Base-by-base conservation (phyloP, 768 basidiomycete genomes). In the Lactarius tabidus region DNA sequence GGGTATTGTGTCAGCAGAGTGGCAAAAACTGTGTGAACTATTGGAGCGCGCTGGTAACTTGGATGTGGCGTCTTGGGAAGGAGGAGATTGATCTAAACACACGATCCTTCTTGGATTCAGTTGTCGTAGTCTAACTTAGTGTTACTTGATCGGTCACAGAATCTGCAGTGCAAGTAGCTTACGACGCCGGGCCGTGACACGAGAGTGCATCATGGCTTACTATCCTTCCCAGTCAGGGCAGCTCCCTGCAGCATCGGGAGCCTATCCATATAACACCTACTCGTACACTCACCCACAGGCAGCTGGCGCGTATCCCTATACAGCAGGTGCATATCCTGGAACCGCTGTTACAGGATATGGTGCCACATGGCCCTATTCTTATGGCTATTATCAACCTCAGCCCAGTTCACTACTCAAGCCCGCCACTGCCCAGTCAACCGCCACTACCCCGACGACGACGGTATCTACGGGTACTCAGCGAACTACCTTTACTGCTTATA, bases 31-130 rank as follows among this genome's bases (percentile, higher is more conserved):
- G 58, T 86, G 89, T 68, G 76, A 78, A 38, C 82, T 92, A 80
- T 90, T 92, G 87, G 86, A 90, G 29, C 81, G 79, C 45, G 89
- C 90, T n/a, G 79, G 80, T 43, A 80, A 81, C 67, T 77, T 93
- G 57, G 90, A 91, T 59, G 72, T 81, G 35, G 76, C 77, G 8
- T 74, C 73, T 1, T 81, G 79, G 79, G 6, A 84, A 80, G 17
- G 82, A 83, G 29, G 69, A 71, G 6, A 29, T 71, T 28, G 67
- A 65, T 29, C 54, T 64, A 3, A 41, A 64, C 51, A n/a, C 41
- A 35, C 31, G 45, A 36, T 55, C 15, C n/a, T n/a, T n/a, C n/a
- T n/a, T n/a, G n/a, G n/a, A n/a, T n/a, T n/a, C n/a, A n/a, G n/a
- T 20, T 45, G 26, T 45, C 2, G 12, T 38, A 38, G 8, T 38